Conservation (phyloP, 305 asterid genomes). For the Lippia alba region DNA sequence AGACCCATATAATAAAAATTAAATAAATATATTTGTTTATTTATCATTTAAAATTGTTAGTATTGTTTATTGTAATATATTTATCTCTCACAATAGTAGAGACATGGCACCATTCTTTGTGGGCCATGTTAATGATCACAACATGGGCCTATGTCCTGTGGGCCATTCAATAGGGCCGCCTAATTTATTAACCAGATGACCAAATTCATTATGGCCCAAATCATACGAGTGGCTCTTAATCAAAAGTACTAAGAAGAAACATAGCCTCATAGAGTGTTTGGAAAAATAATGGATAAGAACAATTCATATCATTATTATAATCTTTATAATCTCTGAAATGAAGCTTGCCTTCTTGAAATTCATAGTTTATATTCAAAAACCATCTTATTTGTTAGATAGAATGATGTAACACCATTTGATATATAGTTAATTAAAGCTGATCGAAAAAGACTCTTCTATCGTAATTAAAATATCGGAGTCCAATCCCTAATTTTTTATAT, state of each 20-base stretch:
- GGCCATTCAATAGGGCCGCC: too few relatives aligned
- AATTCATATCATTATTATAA: neutral
- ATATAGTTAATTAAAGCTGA: too few relatives aligned
- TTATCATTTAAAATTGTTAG: neutral
- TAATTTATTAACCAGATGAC: conserved; percentile 25
- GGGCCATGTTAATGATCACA: conserved; percentile 41
- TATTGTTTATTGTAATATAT: neutral
- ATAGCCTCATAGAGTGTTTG: conserved; percentile 12
- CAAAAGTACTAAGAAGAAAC: conserved; percentile 4
- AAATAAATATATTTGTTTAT: neutral
- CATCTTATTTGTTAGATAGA: too few relatives aligned
- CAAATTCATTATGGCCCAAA: conserved; percentile 29
- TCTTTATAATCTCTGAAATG: too few relatives aligned
- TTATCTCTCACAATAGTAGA: conserved; percentile 26
- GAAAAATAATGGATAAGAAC: conserved; percentile 10
- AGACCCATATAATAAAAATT: conserved; percentile 5
- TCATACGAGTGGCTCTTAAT: conserved; percentile 35
- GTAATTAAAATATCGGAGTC: too few relatives aligned
- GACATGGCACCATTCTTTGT: conserved; percentile 33
- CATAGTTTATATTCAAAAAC: too few relatives aligned
- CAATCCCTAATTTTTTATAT: too few relatives aligned
- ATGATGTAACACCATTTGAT: too few relatives aligned
- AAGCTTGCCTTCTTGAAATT: too few relatives aligned
- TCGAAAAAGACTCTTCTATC: too few relatives aligned
- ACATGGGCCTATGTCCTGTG: conserved; percentile 29